Evolutionary conservation across 441 rosid genomes (phyloP).

Genomic region (Omphalea diandra): DNA sequence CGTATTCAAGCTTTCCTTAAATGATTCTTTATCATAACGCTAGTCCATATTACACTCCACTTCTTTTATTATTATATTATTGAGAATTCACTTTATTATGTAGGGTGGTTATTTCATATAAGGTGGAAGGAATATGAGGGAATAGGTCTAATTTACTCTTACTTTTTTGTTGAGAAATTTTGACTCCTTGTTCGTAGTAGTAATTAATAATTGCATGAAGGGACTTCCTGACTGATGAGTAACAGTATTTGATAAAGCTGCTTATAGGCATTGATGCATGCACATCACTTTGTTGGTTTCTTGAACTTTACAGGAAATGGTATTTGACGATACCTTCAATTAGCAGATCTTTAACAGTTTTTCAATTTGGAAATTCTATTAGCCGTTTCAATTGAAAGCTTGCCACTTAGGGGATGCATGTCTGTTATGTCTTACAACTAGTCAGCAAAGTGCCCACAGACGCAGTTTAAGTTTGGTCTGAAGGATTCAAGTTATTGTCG

Average conservation of each 20-base stretch:
- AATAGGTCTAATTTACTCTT: background rate
- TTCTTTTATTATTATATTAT: background rate
- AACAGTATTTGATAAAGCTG: background rate
- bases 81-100: background rate
- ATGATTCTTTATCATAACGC: background rate
- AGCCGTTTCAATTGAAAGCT: constrained; percentile 21
- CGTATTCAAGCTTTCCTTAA: background rate
- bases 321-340: constrained; percentile 38
- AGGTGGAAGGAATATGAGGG: background rate
- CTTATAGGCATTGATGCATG: background rate
- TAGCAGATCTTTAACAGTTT: constrained; percentile 23
- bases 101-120: background rate
- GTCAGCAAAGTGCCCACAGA: constrained; percentile 18
- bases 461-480: constrained; percentile 23
- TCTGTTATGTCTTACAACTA: constrained; percentile 17
- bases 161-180: background rate
- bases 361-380: constrained; percentile 22
- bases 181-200: no score
- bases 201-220: background rate
- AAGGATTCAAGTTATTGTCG: constrained; percentile 25
- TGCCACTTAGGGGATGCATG: constrained; percentile 25
- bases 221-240: background rate
- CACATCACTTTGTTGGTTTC: background rate
- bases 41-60: background rate
- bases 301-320: constrained; percentile 42